Conservation (phyloP, 768 basidiomycete species). For the Cubamyces sp. region DNA sequence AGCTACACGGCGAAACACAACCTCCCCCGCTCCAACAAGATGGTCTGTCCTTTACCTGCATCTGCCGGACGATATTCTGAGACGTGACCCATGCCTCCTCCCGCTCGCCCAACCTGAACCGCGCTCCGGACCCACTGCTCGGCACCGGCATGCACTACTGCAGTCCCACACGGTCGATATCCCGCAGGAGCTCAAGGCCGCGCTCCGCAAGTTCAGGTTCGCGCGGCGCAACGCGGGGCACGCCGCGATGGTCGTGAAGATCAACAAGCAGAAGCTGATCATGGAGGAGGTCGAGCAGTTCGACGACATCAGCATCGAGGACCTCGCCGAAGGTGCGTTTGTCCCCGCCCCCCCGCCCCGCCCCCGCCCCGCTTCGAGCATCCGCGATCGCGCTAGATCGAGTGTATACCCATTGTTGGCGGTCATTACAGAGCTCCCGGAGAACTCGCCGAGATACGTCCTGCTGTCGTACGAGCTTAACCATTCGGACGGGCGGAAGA, state of each 20-base stretch:
- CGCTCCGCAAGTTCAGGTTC: slow-evolving; percentile 84
- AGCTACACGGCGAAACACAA: not conserved
- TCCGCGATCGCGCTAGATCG: slow-evolving; percentile 11
- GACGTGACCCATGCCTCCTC: not conserved
- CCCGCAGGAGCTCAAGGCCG: slow-evolving; percentile 73
- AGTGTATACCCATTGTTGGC: not conserved
- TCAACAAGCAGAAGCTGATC: slow-evolving; percentile 78
- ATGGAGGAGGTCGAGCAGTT: slow-evolving; percentile 88
- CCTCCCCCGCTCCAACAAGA: not conserved
- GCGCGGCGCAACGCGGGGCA: slow-evolving; percentile 64
- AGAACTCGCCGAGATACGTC: slow-evolving; percentile 85
- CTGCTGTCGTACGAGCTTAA: slow-evolving; percentile 81
- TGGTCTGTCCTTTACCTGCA: slow-evolving; percentile 12
- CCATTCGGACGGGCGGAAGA: slow-evolving; percentile 81
- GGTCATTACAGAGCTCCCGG: slow-evolving; percentile 71
- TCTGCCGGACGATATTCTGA: not conserved
- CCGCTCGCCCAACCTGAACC: not conserved
- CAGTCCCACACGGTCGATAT: slow-evolving; percentile 86
- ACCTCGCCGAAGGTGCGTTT: slow-evolving; percentile 79
- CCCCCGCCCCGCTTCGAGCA: not conserved
- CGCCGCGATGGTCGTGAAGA: slow-evolving; percentile 87
- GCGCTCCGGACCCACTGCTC: not conserved
- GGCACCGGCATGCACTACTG: not conserved
- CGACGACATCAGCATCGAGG: slow-evolving; percentile 75
- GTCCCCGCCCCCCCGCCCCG: not conserved